Conservation (phyloP, 1,139 yeast genomes). For the Hemisphaericaspora xylofermentans region DNA sequence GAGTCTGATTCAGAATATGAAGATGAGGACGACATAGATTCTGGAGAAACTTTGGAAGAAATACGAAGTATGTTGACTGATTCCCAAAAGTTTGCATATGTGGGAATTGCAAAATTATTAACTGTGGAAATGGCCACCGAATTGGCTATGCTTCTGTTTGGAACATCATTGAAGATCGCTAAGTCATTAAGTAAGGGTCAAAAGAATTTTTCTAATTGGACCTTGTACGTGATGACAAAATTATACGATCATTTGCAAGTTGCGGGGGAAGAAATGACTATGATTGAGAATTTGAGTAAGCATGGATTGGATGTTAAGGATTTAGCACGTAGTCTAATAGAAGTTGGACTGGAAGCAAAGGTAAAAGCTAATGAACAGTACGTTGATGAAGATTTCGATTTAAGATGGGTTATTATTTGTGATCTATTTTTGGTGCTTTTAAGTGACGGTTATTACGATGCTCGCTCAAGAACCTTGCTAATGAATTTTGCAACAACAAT, state of each 20-base stretch:
- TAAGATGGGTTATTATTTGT: slow-evolving; percentile 91
- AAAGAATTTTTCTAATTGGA: slow-evolving; percentile 84
- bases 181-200: slow-evolving; percentile 68
- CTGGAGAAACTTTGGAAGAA: slow-evolving; percentile 66
- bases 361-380: slow-evolving; percentile 10
- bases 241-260: slow-evolving; percentile 82
- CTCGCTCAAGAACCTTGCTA: slow-evolving; percentile 79
- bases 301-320: slow-evolving; percentile 83
- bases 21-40: slow-evolving; percentile 44
- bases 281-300: slow-evolving; percentile 83
- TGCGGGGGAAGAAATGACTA: slow-evolving; percentile 67
- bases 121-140: slow-evolving; percentile 81
- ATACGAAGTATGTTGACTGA: slow-evolving; percentile 83
- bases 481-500: slow-evolving; percentile 63
- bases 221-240: slow-evolving; percentile 66
- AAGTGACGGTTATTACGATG: slow-evolving; percentile 84
- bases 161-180: slow-evolving; percentile 53
- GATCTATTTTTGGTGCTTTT: slow-evolving; percentile 79
- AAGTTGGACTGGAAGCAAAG: slow-evolving; percentile 40
- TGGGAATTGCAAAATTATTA: slow-evolving; percentile 76
- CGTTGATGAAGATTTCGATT: slow-evolving; percentile 48
- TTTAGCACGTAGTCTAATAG: slow-evolving; percentile 57
- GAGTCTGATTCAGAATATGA: slow-evolving; percentile 32
- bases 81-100: slow-evolving; percentile 86
- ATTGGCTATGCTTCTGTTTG: slow-evolving; percentile 58